Conservation (phyloP, 1,139 yeast genomes). For the Waltiozyma sp. region DNA sequence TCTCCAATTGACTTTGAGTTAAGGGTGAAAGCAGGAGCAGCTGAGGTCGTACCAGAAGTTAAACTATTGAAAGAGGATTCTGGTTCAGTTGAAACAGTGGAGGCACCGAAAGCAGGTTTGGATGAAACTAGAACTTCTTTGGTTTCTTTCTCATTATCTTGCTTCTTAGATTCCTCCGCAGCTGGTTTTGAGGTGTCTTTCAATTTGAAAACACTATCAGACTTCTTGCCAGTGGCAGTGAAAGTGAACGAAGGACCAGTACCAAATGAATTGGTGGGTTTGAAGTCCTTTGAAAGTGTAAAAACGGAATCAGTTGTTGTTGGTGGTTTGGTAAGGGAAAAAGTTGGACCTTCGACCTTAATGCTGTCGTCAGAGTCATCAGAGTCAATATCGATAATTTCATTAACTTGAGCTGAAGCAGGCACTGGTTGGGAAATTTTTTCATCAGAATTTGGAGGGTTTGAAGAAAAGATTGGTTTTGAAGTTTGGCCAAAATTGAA, state of each 20-base stretch:
- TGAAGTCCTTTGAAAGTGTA: constrained; percentile 34
- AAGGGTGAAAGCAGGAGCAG: constrained; percentile 13
- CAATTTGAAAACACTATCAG: constrained; percentile 36
- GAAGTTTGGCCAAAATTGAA: constrained; percentile 5
- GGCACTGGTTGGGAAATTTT: constrained; percentile 2
- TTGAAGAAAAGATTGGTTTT: constrained; percentile 2
- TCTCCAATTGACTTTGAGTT: background rate
- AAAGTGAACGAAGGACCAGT: constrained; percentile 59
- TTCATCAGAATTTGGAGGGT: background rate
- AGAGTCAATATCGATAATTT: constrained; percentile 24
- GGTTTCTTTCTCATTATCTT: background rate
- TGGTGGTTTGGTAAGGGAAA: constrained; percentile 42
- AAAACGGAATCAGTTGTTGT: constrained; percentile 50
- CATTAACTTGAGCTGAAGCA: constrained; percentile 1
- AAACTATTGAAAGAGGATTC: too few species aligned
- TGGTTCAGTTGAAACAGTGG: too few species aligned
- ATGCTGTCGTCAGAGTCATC: constrained; percentile 33
- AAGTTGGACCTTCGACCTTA: constrained; percentile 56
- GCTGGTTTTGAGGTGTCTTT: constrained; percentile 7
- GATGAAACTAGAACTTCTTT: background rate
- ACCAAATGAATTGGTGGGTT: constrained; percentile 43
- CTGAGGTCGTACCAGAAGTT: too few species aligned
- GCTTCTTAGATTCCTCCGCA: constrained; percentile 5
- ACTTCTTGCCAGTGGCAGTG: constrained; percentile 29
- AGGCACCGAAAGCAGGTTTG: background rate